Percentiles rank a stretch among this genome's conserved stretches.
Conservation (phyloP, 2,329 filamentous ascomycete genomes). For the Nigrograna mackinnonii region DNA sequence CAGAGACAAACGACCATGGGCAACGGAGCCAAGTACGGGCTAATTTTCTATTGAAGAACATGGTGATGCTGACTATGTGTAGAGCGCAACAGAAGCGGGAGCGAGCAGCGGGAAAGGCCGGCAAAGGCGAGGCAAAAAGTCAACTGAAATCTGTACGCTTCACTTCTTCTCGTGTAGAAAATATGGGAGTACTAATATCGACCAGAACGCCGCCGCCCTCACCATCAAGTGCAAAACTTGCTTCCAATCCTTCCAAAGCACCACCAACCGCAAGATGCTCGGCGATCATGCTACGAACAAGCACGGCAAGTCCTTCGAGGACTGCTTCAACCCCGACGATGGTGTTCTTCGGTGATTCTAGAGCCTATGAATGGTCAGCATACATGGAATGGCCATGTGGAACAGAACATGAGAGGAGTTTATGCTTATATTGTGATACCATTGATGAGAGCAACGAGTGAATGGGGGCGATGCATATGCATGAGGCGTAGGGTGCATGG, state of each 20-base stretch:
- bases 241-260: constrained; percentile 80
- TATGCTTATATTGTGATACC: not conserved
- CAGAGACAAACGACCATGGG: constrained; percentile 30
- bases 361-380: not conserved
- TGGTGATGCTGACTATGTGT: constrained; percentile 16
- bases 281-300: constrained; percentile 75
- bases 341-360: constrained; percentile 22
- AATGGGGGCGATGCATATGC: too few species aligned
- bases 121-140: constrained; percentile 31
- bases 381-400: not conserved
- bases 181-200: not conserved
- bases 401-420: not conserved
- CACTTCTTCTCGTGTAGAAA: not conserved
- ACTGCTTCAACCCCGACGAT: constrained; percentile 63
- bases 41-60: not conserved
- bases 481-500: too few species aligned
- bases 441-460: not conserved
- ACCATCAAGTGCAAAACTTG: constrained; percentile 77
- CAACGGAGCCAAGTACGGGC: constrained; percentile 41
- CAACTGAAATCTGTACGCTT: constrained; percentile 40
- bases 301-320: constrained; percentile 71
- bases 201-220: constrained; percentile 72
- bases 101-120: constrained; percentile 32
- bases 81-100: constrained; percentile 45
- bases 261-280: constrained; percentile 72